Evolutionary conservation across 2,329 filamentous ascomycete genomes (phyloP).

Genomic region (Fusarium pseudonygamai): DNA sequence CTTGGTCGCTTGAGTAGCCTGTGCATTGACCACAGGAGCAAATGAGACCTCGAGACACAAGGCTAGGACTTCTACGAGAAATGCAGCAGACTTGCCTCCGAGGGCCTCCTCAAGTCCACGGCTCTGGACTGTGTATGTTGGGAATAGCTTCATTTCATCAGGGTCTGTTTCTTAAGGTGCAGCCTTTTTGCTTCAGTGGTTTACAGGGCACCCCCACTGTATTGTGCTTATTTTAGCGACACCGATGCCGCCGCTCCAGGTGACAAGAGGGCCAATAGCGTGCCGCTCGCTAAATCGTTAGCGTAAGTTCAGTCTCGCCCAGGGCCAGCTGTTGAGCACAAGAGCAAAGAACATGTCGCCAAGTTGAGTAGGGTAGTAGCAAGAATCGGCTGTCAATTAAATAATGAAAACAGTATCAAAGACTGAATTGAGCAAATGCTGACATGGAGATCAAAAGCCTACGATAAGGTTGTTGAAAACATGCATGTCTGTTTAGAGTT

Average conservation of each 20-base stretch:
- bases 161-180: background rate
- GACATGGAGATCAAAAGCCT: no score
- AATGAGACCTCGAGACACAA: background rate
- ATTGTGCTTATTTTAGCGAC: background rate
- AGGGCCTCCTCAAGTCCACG: background rate
- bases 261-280: background rate
- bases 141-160: background rate
- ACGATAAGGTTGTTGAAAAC: no score
- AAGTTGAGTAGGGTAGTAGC: background rate
- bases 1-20: background rate
- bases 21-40: background rate
- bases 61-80: background rate
- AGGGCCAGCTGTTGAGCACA: no score
- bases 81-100: background rate
- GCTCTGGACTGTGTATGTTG: background rate
- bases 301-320: no score
- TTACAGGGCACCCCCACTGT: background rate
- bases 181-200: background rate
- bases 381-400: background rate
- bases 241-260: background rate
- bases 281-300: background rate
- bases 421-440: no score
- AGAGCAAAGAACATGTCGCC: background rate
- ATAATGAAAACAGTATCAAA: no score
- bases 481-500: no score